phyloP scores from a whole-genome alignment of 208 protist genomes.

The Acanthamoeba lenticulata region DNA sequence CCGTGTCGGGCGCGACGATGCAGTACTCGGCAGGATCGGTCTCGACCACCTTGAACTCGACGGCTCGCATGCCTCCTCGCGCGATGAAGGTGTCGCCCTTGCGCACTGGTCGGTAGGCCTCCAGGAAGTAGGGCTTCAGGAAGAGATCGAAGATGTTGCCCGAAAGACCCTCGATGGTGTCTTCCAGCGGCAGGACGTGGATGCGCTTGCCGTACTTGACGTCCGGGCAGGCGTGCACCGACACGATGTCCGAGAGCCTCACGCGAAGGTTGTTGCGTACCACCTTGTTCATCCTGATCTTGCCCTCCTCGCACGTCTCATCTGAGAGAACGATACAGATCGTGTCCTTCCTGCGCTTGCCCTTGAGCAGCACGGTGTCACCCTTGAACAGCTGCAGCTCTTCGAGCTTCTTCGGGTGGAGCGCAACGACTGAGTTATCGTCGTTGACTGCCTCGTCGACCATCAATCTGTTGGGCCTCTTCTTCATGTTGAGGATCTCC shows the following conservation, averaged over 20 bases:
- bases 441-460: constrained; percentile 98
- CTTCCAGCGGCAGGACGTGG: constrained; percentile 99
- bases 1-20: constrained; percentile 98
- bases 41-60: constrained; percentile 99
- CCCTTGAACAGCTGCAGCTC: constrained; percentile 98
- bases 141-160: constrained; percentile 99
- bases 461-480: constrained; percentile 95
- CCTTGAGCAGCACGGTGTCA: constrained; percentile 97
- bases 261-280: constrained; percentile 99
- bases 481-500: constrained; percentile 88
- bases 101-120: constrained; percentile 98
- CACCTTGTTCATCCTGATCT: constrained; percentile 99
- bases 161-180: constrained; percentile 99
- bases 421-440: constrained; percentile 97
- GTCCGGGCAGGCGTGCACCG: constrained; percentile 95
- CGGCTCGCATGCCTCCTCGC: constrained; percentile 96
- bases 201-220: constrained; percentile 98
- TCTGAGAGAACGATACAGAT: constrained; percentile 97
- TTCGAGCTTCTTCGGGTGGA: constrained; percentile 96
- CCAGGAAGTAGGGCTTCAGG: constrained; percentile 99
- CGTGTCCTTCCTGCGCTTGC: constrained; percentile 96
- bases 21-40: constrained; percentile 97
- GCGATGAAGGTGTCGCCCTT: constrained; percentile 98
- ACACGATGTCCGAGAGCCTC: constrained; percentile 97
- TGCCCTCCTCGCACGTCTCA: constrained; percentile 92